Conservation (phyloP, 148 eudicot species). For the Amaranthus cruentus region DNA sequence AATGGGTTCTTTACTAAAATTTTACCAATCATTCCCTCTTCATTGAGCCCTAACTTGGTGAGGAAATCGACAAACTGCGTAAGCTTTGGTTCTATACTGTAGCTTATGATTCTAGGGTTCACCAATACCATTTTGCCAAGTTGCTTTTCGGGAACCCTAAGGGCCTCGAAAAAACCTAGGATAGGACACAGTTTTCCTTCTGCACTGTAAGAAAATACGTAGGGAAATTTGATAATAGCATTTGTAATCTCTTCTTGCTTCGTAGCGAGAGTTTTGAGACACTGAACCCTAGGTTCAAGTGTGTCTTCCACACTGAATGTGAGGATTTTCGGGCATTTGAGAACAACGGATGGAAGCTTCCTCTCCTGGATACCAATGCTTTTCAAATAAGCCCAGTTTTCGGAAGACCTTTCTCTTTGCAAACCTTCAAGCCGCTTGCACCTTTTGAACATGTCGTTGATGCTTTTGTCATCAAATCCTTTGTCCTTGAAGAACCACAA, state of each 20-base stretch:
- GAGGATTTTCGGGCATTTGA: conserved; percentile 85
- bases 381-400: conserved; percentile 80
- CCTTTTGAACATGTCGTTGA: conserved; percentile 62
- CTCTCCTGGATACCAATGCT: conserved; percentile 86
- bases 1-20: conserved; percentile 75
- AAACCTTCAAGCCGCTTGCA: conserved; percentile 74
- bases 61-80: conserved; percentile 75
- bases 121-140: conserved; percentile 75
- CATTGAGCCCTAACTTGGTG: conserved; percentile 51
- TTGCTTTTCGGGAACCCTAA: conserved; percentile 75
- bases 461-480: conserved; percentile 82
- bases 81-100: conserved; percentile 85
- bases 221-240: no score
- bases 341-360: conserved; percentile 66
- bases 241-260: no score
- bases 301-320: conserved; percentile 70
- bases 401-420: conserved; percentile 54
- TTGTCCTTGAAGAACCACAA: conserved; percentile 92
- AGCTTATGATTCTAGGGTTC: conserved; percentile 90
- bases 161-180: conserved; percentile 83
- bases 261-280: conserved; percentile 78
- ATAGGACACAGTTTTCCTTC: conserved; percentile 93
- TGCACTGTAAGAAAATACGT: conserved; percentile 70
- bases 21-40: conserved; percentile 76
- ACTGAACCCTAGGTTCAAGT: conserved; percentile 81